Evolutionary conservation across 225 moss, liverwort and hornwort genomes (phyloP), one percentile per base, ranked within the genome.

Genomic region (Sphagnum tenellum): DNA sequence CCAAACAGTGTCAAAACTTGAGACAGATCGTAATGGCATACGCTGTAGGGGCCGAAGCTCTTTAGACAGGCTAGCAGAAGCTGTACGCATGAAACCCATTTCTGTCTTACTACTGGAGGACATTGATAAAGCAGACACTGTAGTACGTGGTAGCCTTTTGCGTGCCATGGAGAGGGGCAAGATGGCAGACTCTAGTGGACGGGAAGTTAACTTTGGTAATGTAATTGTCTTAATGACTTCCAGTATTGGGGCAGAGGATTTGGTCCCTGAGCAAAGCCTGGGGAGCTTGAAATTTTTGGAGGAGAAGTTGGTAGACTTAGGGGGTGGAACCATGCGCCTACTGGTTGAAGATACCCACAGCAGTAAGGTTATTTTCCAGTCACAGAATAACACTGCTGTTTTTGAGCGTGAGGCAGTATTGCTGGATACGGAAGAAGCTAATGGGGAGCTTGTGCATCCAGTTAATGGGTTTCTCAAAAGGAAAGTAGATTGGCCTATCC

Each of bases 121-220:
- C 68, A 71, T 98, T 2, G 90, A 98, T 64, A 67, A 73, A 50
- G 90, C 90, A 3, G 90, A 89, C 47, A 64, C 45, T 12, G 58
- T 79, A 2, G 56, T 81, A 0, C 69, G 75, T 59, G 60, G 48
- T 4, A 79, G 76, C 50, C 44, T 98, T 4, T 46, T 80, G 5
- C 67, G 75, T 55, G 90, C 96, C 0, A 92, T 92, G 90, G 85
- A 89, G 59, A 83, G 85, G 44, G 92, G 96, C 49, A 98, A 79
- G 80, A 74, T 98, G 3, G 70, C 76, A 0, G 88, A 83, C 56
- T 82, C 80, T 0, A 79, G 65, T 46, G 73, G 79, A 8, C 86
- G 83, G 44, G 96, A 98, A 54, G 88, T 87, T 29, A 89, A 80
- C 73, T 74, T 92, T 50, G 71, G 77, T 2, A 86, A 92, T 11